phyloP scores from a whole-genome alignment of 805 yeast species.

The Candida nemodendra region DNA sequence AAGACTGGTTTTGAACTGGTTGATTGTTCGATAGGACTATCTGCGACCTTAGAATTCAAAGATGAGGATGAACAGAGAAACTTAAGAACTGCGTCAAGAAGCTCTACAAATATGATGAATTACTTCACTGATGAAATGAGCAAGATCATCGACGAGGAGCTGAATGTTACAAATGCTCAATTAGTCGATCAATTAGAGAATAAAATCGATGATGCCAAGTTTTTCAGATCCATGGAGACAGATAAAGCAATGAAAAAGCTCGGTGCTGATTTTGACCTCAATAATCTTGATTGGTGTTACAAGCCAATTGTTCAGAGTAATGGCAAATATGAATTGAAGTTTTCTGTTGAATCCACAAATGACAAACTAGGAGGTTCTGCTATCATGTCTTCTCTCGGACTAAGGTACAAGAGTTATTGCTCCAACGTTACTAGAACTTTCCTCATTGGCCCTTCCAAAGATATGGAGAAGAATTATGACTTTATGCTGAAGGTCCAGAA shows the following conservation, averaged over 20 bases:
- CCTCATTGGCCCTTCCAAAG: slow-evolving; percentile 81
- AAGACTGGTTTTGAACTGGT: slow-evolving; percentile 42
- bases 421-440: slow-evolving; percentile 86
- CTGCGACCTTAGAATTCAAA: slow-evolving; percentile 64
- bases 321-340: slow-evolving; percentile 76
- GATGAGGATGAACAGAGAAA: slow-evolving; percentile 74
- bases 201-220: slow-evolving; percentile 76
- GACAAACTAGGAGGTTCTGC: slow-evolving; percentile 71
- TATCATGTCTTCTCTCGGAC: slow-evolving; percentile 78
- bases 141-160: slow-evolving; percentile 81
- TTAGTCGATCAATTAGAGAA: slow-evolving; percentile 75
- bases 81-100: slow-evolving; percentile 68
- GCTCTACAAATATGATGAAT: slow-evolving; percentile 77
- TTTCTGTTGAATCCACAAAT: slow-evolving; percentile 75
- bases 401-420: slow-evolving; percentile 85
- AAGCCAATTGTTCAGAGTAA: slow-evolving; percentile 90
- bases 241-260: slow-evolving; percentile 50
- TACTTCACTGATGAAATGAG: slow-evolving; percentile 86
- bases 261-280: slow-evolving; percentile 71
- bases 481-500: slow-evolving; percentile 69
- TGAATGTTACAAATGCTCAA: slow-evolving; percentile 67
- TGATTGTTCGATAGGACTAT: slow-evolving; percentile 55
- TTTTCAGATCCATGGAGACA: slow-evolving; percentile 51
- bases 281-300: slow-evolving; percentile 87
- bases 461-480: slow-evolving; percentile 77